These are phyloP conservation scores for Termitomyces sp. DNA, from an alignment of 768 basidiomycete genomes.

Conservation along the genomic window DNA sequence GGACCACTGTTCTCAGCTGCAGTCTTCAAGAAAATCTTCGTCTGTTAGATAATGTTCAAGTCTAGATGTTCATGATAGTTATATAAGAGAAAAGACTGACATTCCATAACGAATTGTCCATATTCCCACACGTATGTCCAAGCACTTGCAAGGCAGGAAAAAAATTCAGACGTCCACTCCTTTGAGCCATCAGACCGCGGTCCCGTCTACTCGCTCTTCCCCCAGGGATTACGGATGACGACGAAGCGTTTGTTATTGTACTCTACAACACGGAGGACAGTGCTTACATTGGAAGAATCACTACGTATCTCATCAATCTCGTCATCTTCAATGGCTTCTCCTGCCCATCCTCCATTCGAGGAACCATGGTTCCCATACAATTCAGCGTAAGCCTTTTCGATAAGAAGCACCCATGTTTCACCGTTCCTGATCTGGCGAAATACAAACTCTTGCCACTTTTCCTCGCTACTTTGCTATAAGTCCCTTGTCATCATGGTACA, in stretches of 20 bases:
- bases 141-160: conserved; percentile 35
- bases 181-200: conserved; percentile 52
- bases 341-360: conserved; percentile 33
- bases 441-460: conserved; percentile 43
- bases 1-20: neutral
- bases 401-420: conserved; percentile 54
- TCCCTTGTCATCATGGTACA: conserved; percentile 48
- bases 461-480: conserved; percentile 38
- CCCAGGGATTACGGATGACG: conserved; percentile 51
- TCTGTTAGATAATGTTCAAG: too few relatives aligned
- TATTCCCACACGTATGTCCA: conserved; percentile 43
- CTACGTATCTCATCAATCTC: too few relatives aligned
- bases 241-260: conserved; percentile 44
- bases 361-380: conserved; percentile 46
- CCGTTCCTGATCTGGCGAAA: conserved; percentile 43
- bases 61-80: too few relatives aligned
- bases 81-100: conserved; percentile 20
- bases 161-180: conserved; percentile 52
- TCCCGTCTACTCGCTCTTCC: conserved; percentile 43
- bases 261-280: conserved; percentile 43
- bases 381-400: conserved; percentile 61
- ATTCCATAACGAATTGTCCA: conserved; percentile 55
- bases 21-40: too few relatives aligned
- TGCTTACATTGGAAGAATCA: too few relatives aligned
- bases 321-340: conserved; percentile 55